Evolutionary conservation across 495 filamentous ascomycete genomes (phyloP), one percentile per base, ranked within the genome.

Genomic region (Penicillium riverlandense): DNA sequence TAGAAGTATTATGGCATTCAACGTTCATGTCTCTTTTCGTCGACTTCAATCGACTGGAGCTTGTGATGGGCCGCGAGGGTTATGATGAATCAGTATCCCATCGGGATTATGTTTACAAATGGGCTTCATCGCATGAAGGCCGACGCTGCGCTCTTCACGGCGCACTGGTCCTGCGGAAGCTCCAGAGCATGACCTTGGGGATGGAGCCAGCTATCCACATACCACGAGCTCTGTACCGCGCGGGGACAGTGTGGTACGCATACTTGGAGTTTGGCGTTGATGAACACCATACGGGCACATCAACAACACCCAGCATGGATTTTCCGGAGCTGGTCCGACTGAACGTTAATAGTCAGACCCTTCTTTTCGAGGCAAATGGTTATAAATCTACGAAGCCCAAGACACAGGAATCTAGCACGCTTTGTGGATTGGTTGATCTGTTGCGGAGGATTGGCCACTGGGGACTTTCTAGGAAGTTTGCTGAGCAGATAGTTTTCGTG

Each of bases 1-100:
- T 68, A 2, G 47, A 52, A 10, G 50, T 54, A 4, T 47, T 65
- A 7, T 67, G 63, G 63, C 65, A 69, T 37, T 41, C 52, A 4
- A 48, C 49, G 1, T 69, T 65, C 42, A 57, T 65, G 16, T 49
- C 53, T 10, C 40, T 63, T 2, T 53, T 50, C 37, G 47, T 48
- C 11, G 49, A 66, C 43, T 55, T 61, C 11, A 46, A 63, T 39
- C 49, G 54, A 8, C 40, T 68, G 1, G 60, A 63, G 38, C 46
- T 54, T 8, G 55, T 42, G 6, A 51, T 59, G 8, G 55, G 58
- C 0, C 45, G 53, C 11, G 60, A 63, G 29, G 60, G 60, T 11
- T 40, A 42, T n/a, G 16, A 31, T 11, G 47, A 45, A 32, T 45
- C 50, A 8, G 7, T 39, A 11, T 14, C 11, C 6, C 46, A 45